Percentiles rank a stretch among this genome's conserved stretches.
Evolutionary conservation across 164 flowering plant genomes (phyloP).

Genomic region (Nymphaea thermarum): DNA sequence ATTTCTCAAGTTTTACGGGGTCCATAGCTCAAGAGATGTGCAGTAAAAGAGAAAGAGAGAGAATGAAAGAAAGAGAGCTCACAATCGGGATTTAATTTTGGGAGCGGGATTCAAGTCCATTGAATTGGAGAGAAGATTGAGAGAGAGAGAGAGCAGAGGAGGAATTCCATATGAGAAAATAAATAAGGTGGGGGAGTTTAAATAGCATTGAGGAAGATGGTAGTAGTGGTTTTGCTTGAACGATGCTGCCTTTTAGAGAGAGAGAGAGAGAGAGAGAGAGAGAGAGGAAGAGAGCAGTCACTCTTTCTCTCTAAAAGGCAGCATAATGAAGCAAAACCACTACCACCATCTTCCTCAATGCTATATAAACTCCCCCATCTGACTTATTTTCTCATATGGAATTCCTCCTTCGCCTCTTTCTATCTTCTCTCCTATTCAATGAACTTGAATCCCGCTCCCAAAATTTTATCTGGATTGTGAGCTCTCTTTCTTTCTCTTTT

Average conservation of each 20-base stretch:
- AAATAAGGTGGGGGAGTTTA: constrained; percentile 19
- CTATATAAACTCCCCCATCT: constrained; percentile 23
- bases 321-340: no score
- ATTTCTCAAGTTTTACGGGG: constrained; percentile 18
- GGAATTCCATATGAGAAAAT: constrained; percentile 23
- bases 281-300: not conserved
- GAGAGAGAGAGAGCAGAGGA: constrained; percentile 3
- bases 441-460: no score
- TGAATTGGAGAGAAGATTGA: not conserved
- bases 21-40: constrained; percentile 24
- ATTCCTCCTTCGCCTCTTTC: constrained; percentile 5
- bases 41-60: no score
- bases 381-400: constrained; percentile 27
- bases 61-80: no score
- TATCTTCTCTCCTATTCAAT: no score
- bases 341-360: constrained; percentile 4
- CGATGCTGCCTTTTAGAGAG: no score
- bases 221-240: not conserved
- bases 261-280: no score
- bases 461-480: no score
- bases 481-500: no score
- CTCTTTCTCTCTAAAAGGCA: no score
- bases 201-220: constrained; percentile 16
- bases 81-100: no score
- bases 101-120: no score